These are phyloP conservation scores for Anethum foeniculum DNA, from an alignment of 140 eudicot genomes.

Conservation along the genomic window DNA sequence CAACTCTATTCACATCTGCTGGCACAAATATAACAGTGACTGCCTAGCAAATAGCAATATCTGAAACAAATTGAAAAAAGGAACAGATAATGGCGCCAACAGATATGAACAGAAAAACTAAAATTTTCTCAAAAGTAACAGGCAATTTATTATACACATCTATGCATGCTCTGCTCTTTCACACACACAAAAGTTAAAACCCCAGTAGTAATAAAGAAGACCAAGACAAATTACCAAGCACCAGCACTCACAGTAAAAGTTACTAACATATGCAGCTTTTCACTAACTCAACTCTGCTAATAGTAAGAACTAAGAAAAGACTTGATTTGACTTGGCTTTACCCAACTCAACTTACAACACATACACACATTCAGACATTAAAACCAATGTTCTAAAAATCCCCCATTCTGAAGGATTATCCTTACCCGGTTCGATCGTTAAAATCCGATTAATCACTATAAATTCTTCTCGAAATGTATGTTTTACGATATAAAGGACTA, in stretches of 20 bases:
- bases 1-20: background rate
- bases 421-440: too few species aligned
- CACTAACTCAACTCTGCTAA: background rate
- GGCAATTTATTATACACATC: constrained; percentile 8
- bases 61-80: background rate
- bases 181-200: background rate
- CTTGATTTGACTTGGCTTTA: background rate
- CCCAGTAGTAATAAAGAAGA: constrained; percentile 13
- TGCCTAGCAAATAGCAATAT: background rate
- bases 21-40: background rate
- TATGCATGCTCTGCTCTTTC: background rate
- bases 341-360: background rate
- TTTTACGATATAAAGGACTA: too few species aligned
- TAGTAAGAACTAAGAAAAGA: background rate
- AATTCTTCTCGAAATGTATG: too few species aligned
- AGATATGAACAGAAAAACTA: background rate
- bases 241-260: constrained; percentile 11
- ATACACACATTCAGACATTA: too few species aligned
- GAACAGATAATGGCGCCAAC: background rate
- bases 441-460: too few species aligned
- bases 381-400: too few species aligned
- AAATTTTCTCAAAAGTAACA: constrained; percentile 8
- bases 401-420: too few species aligned
- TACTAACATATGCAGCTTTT: background rate
- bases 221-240: constrained; percentile 21